Percentiles rank a stretch among this genome's conserved stretches.
Conservation (phyloP, 352 stramenopile genomes). For the Blastocystis sp. region DNA sequence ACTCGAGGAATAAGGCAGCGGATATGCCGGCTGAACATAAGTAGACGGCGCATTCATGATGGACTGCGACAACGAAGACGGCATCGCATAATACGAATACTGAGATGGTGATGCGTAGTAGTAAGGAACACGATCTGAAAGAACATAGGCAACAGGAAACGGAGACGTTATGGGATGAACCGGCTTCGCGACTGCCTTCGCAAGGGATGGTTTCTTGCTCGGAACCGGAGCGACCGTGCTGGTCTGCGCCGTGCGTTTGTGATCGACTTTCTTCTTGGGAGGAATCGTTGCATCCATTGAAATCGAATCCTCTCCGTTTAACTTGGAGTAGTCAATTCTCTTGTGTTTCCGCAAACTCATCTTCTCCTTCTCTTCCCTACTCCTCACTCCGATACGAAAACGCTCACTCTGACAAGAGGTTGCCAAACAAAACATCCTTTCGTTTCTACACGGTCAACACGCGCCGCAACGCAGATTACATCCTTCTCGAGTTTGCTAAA, state of each 20-base stretch:
- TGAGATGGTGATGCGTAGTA: background rate
- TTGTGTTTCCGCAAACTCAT: slow-evolving; percentile 26
- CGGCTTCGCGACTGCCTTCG: no score
- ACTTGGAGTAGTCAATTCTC: background rate
- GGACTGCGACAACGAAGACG: background rate
- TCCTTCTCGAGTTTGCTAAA: slow-evolving; percentile 35
- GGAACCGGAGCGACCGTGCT: no score
- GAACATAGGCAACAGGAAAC: no score
- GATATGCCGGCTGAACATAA: background rate
- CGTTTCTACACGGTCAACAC: background rate
- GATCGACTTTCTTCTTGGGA: background rate
- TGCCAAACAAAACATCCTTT: slow-evolving; percentile 11
- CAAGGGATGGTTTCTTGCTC: no score
- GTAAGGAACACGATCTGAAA: no score
- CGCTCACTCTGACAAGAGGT: background rate
- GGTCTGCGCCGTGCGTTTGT: no score
- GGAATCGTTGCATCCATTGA: background rate
- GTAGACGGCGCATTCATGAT: background rate
- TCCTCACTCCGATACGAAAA: background rate
- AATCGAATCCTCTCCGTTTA: background rate
- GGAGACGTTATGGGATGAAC: no score
- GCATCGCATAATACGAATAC: background rate
- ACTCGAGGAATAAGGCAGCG: background rate
- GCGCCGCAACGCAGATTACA: background rate
- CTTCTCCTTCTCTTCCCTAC: slow-evolving; percentile 14